Evolutionary conservation across 441 rosid genomes (phyloP).

Genomic region (Isatis lusitanica): DNA sequence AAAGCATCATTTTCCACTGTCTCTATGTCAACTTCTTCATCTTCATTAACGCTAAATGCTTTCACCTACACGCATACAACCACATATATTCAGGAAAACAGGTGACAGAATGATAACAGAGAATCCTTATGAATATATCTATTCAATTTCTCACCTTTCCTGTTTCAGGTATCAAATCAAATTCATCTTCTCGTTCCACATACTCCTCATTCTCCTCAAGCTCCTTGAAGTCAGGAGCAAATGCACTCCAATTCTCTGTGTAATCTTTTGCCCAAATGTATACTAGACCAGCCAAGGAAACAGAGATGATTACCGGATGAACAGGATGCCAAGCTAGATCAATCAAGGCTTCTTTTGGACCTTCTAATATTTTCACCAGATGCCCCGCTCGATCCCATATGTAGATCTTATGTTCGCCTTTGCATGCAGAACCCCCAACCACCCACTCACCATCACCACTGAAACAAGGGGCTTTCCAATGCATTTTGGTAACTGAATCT

Average conservation of each 20-base stretch:
- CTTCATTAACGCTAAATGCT: slow-evolving; percentile 77
- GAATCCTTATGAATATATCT: slow-evolving; percentile 4
- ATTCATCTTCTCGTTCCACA: slow-evolving; percentile 94
- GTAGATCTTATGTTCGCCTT: slow-evolving; percentile 98
- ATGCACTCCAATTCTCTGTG: slow-evolving; percentile 98
- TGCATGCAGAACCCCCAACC: slow-evolving; percentile 89
- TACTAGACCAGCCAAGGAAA: slow-evolving; percentile 85
- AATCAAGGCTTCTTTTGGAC: slow-evolving; percentile 94
- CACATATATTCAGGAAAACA: slow-evolving; percentile 25
- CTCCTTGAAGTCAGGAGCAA: slow-evolving; percentile 98
- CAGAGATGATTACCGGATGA: slow-evolving; percentile 90
- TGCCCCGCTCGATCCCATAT: slow-evolving; percentile 96
- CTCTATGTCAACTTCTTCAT: slow-evolving; percentile 90
- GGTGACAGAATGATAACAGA: slow-evolving; percentile 4
- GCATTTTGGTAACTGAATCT: slow-evolving; percentile 90
- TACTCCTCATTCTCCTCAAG: slow-evolving; percentile 99
- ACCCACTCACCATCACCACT: slow-evolving; percentile 99
- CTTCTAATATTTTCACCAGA: slow-evolving; percentile 97
- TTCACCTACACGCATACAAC: slow-evolving; percentile 58
- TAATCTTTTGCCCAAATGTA: slow-evolving; percentile 98
- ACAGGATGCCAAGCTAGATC: slow-evolving; percentile 99
- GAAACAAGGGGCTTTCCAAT: slow-evolving; percentile 98
- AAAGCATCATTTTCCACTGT: slow-evolving; percentile 79
- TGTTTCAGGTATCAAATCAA: slow-evolving; percentile 84
- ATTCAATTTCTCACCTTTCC: slow-evolving; percentile 65